Evolutionary conservation across 805 yeast species (phyloP), one percentile per base, ranked within the genome.

Genomic region (Komagataella kurtzmanii): DNA sequence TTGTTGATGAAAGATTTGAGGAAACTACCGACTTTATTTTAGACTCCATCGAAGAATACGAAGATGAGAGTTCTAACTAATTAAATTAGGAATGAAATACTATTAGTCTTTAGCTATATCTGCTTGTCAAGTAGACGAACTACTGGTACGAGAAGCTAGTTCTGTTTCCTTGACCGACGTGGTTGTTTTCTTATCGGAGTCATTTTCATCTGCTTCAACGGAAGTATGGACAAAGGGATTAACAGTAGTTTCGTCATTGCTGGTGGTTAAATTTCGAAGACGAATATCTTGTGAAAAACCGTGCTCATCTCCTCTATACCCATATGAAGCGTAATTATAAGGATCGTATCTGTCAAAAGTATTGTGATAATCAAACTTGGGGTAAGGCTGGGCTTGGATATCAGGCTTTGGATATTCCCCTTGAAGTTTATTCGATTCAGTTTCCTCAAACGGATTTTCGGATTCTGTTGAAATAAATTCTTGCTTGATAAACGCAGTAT

Each of bases 21-120:
- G 97, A 89, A 60, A 86, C 90, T 1, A 75, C 85, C 17, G 96
- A 88, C 60, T 90, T 88, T 61, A 79, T 91, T 45, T 67, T 83
- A 56, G 95, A 87, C 59, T 80, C 89, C 1, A 72, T 86, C 54
- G 90, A 86, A 59, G 93, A 81, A 50, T 77, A 72, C 65, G 79
- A 75, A 46, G 75, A 75, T 24, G 64, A 70, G 19, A 19, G 23
- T 19, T 17, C 19, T 44, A 44, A 44, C 17, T 17, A 44, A 10
- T 24, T 24, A 24, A 24, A 7, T 10, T 24, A 30, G 40, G 3
- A 30, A 30, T 30, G 40, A 30, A 30, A 3, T 30, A 30, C 8
- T 30, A 30, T 30, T 30, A 30, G 14, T 10, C 40, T 8, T 30
- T 30, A 30, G 5, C 14, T 30, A 30, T 30, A 10, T 10, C 14